Evolutionary conservation across 495 filamentous ascomycete species (phyloP).

Genomic region (Trichocladium uniseriatum): DNA sequence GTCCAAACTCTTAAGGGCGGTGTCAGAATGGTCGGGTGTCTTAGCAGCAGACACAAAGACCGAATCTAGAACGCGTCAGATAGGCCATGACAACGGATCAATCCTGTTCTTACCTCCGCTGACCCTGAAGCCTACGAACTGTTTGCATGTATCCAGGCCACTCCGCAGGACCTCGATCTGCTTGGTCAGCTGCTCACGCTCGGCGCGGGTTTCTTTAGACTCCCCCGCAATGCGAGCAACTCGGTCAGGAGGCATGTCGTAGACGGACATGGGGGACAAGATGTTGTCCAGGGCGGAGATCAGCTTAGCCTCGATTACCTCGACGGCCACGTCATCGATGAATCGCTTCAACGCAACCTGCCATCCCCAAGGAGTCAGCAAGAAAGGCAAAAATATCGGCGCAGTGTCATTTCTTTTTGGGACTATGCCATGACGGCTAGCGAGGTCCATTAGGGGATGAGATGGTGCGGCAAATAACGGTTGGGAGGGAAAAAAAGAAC

Average conservation of each 20-base stretch:
- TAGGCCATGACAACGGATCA: not conserved
- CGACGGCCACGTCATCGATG: constrained; percentile 50
- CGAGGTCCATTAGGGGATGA: too few relatives aligned
- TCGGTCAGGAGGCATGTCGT: constrained; percentile 34
- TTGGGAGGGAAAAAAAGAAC: not conserved
- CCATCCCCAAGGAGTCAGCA: constrained; percentile 1
- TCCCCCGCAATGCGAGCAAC: constrained; percentile 47
- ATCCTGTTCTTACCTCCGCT: constrained; percentile 6
- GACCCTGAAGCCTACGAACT: constrained; percentile 26
- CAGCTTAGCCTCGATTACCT: constrained; percentile 52
- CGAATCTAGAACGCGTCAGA: not conserved
- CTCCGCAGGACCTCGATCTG: constrained; percentile 43
- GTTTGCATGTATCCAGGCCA: constrained; percentile 42
- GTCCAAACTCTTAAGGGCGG: too few relatives aligned
- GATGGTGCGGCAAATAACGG: too few relatives aligned
- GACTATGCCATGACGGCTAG: too few relatives aligned
- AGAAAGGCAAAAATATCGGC: not conserved
- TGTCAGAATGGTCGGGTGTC: too few relatives aligned
- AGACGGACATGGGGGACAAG: constrained; percentile 36
- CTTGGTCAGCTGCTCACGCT: constrained; percentile 42
- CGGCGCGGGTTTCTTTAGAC: constrained; percentile 37
- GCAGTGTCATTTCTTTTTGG: too few relatives aligned
- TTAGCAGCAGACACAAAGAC: not conserved
- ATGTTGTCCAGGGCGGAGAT: constrained; percentile 36
- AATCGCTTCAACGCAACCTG: constrained; percentile 54